phyloP scores from a whole-genome alignment of 2,329 filamentous ascomycete genomes.

The Colletotrichum limetticola region DNA sequence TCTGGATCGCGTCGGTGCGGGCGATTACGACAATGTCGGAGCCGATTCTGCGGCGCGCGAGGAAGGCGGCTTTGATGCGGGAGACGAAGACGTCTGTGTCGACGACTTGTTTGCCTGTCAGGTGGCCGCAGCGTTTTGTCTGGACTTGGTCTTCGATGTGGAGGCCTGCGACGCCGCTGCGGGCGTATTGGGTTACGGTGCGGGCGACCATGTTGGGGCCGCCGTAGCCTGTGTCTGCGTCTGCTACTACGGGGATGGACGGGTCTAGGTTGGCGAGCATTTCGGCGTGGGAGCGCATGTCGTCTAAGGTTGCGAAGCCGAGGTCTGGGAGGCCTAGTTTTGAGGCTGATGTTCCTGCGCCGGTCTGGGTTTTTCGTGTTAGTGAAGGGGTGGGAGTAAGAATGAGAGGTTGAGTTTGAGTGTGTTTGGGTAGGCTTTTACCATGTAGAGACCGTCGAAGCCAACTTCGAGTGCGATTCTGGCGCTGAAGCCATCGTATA shows the following conservation, averaged over 20 bases:
- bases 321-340: constrained; percentile 72
- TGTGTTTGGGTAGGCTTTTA: constrained; percentile 43
- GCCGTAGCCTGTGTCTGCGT: constrained; percentile 69
- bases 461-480: constrained; percentile 71
- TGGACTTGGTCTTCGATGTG: constrained; percentile 74
- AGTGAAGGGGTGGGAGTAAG: background rate
- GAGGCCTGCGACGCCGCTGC: constrained; percentile 66
- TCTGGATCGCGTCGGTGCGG: constrained; percentile 69
- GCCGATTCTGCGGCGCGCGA: constrained; percentile 57
- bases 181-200: constrained; percentile 63
- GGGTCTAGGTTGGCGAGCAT: constrained; percentile 72
- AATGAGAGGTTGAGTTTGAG: background rate
- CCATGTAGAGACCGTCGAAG: constrained; percentile 76
- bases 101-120: constrained; percentile 71
- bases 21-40: constrained; percentile 73
- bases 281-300: constrained; percentile 71
- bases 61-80: constrained; percentile 66
- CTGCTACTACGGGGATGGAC: constrained; percentile 67
- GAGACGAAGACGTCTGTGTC: constrained; percentile 58
- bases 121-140: constrained; percentile 74
- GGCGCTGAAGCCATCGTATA: constrained; percentile 76
- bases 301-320: constrained; percentile 68
- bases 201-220: constrained; percentile 63
- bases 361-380: constrained; percentile 56
- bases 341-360: constrained; percentile 70